phyloP scores from a whole-genome alignment of 257 asterid genomes.

The Solanum acaule region DNA sequence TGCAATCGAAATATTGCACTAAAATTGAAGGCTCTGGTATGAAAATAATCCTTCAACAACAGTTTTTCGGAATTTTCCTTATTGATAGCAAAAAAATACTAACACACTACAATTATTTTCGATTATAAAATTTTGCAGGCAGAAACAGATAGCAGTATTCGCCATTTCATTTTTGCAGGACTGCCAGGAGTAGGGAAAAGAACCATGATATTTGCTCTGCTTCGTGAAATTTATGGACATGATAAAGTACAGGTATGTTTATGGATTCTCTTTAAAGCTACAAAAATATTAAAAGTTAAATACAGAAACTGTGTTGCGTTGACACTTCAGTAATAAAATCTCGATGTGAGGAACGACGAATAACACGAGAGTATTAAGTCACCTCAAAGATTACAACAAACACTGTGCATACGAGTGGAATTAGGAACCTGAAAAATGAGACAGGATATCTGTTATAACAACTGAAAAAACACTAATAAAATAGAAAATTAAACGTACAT shows the following conservation, averaged over 20 bases:
- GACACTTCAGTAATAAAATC: not conserved
- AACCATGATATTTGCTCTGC: conserved; percentile 77
- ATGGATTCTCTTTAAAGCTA: not conserved
- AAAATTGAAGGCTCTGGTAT: conserved; percentile 30
- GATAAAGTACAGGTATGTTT: conserved; percentile 48
- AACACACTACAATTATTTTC: not conserved
- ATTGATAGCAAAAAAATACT: not conserved
- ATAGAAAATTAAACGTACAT: not conserved
- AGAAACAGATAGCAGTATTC: conserved; percentile 10
- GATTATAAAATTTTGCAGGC: conserved; percentile 4
- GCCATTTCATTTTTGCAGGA: conserved; percentile 72
- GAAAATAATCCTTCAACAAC: not conserved
- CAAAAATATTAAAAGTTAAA: not conserved
- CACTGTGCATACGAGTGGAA: not conserved
- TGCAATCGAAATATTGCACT: conserved; percentile 54
- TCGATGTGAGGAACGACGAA: not conserved
- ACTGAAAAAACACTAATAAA: not conserved
- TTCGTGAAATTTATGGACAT: conserved; percentile 46
- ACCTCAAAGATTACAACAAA: not conserved
- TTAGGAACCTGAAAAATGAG: not conserved
- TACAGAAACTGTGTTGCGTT: not conserved
- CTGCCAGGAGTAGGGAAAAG: conserved; percentile 80
- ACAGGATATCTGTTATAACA: not conserved
- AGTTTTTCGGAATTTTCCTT: not conserved
- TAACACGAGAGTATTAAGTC: not conserved